phyloP scores from a whole-genome alignment of 2,329 filamentous ascomycete species.

The Sarocladium brachiariae region DNA sequence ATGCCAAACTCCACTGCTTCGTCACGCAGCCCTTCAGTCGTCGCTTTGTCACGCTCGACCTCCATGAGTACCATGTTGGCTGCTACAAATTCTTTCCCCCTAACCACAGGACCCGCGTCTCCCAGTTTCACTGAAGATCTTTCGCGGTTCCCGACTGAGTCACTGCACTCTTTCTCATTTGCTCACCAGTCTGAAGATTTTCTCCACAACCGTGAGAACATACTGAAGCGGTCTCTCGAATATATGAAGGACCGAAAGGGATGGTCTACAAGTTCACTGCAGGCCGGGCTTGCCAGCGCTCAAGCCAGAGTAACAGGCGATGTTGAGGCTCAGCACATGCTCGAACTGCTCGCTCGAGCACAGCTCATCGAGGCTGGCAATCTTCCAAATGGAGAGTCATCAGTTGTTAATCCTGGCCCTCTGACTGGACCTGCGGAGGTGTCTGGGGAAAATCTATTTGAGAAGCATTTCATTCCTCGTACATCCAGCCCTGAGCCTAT shows the following conservation, averaged over 20 bases:
- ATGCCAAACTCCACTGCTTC: conserved; percentile 56
- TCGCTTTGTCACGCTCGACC: conserved; percentile 56
- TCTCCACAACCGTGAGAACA: conserved; percentile 84
- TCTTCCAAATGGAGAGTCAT: conserved; percentile 40
- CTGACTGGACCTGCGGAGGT: conserved; percentile 73
- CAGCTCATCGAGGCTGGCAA: conserved; percentile 68
- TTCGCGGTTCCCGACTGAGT: conserved; percentile 87
- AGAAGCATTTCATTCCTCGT: conserved; percentile 64
- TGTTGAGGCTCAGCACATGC: conserved; percentile 80
- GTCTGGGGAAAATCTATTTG: conserved; percentile 74
- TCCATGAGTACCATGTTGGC: conserved; percentile 64
- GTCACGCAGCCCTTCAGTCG: conserved; percentile 52
- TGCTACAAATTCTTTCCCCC: conserved; percentile 44
- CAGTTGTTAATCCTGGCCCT: conserved; percentile 43
- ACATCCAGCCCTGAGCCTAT: conserved; percentile 40
- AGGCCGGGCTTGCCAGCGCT: conserved; percentile 71
- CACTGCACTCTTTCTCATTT: conserved; percentile 96
- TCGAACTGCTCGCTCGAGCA: conserved; percentile 78
- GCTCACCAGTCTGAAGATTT: conserved; percentile 91
- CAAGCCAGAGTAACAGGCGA: conserved; percentile 80
- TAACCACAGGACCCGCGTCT: conserved; percentile 59
- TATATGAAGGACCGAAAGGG: conserved; percentile 92
- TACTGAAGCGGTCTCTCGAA: conserved; percentile 87
- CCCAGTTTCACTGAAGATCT: conserved; percentile 83
- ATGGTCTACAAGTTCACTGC: conserved; percentile 60